Percentiles rank a stretch among this genome's conserved stretches.
Evolutionary conservation across 495 filamentous ascomycete species (phyloP).

Genomic region (Hypoxylon cercidicola): DNA sequence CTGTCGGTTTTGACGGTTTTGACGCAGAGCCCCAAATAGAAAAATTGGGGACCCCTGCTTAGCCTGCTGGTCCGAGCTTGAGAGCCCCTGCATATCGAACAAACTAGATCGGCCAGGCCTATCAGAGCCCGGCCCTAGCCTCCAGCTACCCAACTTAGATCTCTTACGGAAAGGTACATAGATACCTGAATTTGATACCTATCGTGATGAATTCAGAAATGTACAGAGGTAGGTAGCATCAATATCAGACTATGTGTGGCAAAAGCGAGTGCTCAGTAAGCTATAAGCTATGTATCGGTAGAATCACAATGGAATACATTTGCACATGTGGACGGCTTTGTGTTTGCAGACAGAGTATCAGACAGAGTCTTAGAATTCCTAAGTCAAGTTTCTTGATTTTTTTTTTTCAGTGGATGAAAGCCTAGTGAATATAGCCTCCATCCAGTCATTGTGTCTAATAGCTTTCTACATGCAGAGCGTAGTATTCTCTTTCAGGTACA

Average conservation of each 20-base stretch:
- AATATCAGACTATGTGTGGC: too few relatives aligned
- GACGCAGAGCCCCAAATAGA: conserved; percentile 46
- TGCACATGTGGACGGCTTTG: conserved; percentile 9
- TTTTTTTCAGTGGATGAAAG: conserved; percentile 16
- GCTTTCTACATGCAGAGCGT: conserved; percentile 6
- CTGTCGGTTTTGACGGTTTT: conserved; percentile 27
- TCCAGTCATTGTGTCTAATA: conserved; percentile 21
- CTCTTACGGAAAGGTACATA: conserved; percentile 15
- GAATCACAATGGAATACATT: neutral
- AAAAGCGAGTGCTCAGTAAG: neutral
- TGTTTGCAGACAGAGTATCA: neutral
- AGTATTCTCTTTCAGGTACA: conserved; percentile 15
- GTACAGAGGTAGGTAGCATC: too few relatives aligned
- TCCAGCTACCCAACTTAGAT: conserved; percentile 4
- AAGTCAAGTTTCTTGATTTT: conserved; percentile 26
- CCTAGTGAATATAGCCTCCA: conserved; percentile 1
- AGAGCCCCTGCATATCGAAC: conserved; percentile 42
- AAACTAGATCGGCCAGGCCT: conserved; percentile 32
- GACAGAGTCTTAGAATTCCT: neutral
- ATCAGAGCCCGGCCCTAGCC: conserved; percentile 6
- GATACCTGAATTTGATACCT: conserved; percentile 21
- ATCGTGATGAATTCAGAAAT: conserved; percentile 22
- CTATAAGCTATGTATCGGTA: neutral
- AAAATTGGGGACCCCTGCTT: conserved; percentile 40
- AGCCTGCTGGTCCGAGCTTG: conserved; percentile 30